Evolutionary conservation across 306 rosid species (phyloP).

Genomic region (Medicago lupulina): DNA sequence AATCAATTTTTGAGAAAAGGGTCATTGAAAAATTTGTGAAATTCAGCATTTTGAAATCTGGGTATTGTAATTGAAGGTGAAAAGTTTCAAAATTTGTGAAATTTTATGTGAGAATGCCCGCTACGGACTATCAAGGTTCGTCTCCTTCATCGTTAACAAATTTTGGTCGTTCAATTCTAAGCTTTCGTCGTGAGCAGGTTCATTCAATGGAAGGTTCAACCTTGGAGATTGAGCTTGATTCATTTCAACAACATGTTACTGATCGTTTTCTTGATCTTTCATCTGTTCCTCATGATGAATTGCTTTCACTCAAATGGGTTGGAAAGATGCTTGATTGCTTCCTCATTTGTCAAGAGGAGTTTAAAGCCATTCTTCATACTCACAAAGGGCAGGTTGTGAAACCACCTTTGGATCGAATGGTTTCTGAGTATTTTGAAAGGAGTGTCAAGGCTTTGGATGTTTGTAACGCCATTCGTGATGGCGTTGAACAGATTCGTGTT

Average conservation of each 20-base stretch:
- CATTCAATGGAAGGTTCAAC: conserved; percentile 61
- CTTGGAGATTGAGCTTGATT: conserved; percentile 60
- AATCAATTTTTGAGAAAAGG: background rate
- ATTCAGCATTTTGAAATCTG: conserved; percentile 17
- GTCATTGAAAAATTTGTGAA: background rate
- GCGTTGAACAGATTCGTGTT: conserved; percentile 82
- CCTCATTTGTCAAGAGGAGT: conserved; percentile 70
- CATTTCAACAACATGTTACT: conserved; percentile 68
- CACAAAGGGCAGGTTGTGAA: conserved; percentile 43
- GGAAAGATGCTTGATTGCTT: conserved; percentile 71
- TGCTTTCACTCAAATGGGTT: conserved; percentile 73
- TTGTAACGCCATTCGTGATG: conserved; percentile 87
- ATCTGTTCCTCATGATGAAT: conserved; percentile 44
- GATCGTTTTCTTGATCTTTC: conserved; percentile 56
- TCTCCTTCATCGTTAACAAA: conserved; percentile 54
- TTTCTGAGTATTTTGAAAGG: conserved; percentile 77
- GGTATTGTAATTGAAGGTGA: conserved; percentile 17
- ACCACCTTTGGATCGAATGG: conserved; percentile 68
- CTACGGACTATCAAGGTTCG: conserved; percentile 77
- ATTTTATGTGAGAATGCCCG: conserved; percentile 66
- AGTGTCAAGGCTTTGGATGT: conserved; percentile 92
- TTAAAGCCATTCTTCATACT: conserved; percentile 57
- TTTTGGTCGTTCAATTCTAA: conserved; percentile 68
- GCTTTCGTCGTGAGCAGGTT: conserved; percentile 56
- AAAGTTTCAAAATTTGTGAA: conserved; percentile 26